Evolutionary conservation across 148 eudicot species (phyloP).

Genomic region (Heliamphora exappendiculata): DNA sequence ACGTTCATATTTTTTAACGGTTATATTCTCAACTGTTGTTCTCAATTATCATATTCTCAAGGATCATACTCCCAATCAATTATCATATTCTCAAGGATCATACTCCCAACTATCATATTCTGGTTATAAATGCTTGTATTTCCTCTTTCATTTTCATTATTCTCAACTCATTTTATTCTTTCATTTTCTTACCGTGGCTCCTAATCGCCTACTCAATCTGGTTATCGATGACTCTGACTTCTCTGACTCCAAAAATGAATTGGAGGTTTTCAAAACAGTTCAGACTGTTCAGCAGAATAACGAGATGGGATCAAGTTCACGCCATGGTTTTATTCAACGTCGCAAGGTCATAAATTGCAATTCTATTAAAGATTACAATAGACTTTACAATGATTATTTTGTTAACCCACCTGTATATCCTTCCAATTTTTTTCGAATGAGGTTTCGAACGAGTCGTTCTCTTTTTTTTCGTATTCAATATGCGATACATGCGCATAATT

Average conservation of each 20-base stretch:
- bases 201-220: background rate
- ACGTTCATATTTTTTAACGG: no score
- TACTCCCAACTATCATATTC: no score
- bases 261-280: background rate
- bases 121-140: no score
- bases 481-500: background rate
- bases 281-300: background rate
- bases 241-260: background rate
- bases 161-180: no score
- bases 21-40: no score
- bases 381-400: background rate
- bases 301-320: background rate
- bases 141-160: no score
- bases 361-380: background rate
- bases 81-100: no score
- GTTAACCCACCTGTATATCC: background rate
- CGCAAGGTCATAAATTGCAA: background rate
- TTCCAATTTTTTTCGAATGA: background rate
- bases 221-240: background rate
- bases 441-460: background rate
- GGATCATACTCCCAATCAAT: no score
- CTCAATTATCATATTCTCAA: no score
- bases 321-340: background rate
- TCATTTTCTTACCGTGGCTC: background rate
- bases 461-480: background rate